Evolutionary conservation across 2,329 filamentous ascomycete species (phyloP).

Genomic region (Xylaria sp.): DNA sequence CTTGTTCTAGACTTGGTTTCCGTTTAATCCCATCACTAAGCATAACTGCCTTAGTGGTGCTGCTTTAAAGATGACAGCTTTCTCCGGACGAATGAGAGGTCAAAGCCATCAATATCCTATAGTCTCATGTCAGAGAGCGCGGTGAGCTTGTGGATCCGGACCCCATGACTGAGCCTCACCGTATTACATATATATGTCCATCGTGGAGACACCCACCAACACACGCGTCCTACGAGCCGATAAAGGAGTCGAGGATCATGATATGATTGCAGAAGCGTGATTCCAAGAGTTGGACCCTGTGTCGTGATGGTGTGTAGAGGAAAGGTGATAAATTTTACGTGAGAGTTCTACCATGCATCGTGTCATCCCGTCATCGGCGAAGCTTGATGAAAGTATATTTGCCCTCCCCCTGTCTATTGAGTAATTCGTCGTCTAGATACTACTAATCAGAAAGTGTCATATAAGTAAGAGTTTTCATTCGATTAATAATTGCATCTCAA

Average conservation of each 20-base stretch:
- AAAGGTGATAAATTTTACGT: constrained; percentile 27
- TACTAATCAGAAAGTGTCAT: background rate
- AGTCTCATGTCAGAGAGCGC: constrained; percentile 23
- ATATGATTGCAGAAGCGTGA: constrained; percentile 12
- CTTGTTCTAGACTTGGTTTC: constrained; percentile 20
- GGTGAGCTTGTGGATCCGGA: constrained; percentile 2
- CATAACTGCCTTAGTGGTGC: constrained; percentile 6
- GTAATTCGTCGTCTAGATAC: background rate
- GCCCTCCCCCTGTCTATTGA: background rate
- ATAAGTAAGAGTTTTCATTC: background rate
- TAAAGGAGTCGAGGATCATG: constrained; percentile 7
- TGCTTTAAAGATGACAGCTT: constrained; percentile 22
- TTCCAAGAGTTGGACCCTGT: background rate
- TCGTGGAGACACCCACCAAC: constrained; percentile 2
- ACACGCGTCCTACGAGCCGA: constrained; percentile 9
- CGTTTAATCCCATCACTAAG: constrained; percentile 19
- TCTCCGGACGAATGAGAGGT: constrained; percentile 15
- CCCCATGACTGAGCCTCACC: constrained; percentile 27
- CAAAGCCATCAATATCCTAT: background rate
- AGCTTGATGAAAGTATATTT: constrained; percentile 27
- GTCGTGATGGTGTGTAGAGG: constrained; percentile 12
- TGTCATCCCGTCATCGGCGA: constrained; percentile 32
- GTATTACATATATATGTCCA: constrained; percentile 3
- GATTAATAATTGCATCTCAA: constrained; percentile 9
- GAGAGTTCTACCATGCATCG: constrained; percentile 30